Percentiles rank a stretch among this genome's conserved stretches.
These are phyloP conservation scores for Penicillium psychrofluorescens DNA, from an alignment of 495 filamentous ascomycete genomes.

Conservation along the genomic window DNA sequence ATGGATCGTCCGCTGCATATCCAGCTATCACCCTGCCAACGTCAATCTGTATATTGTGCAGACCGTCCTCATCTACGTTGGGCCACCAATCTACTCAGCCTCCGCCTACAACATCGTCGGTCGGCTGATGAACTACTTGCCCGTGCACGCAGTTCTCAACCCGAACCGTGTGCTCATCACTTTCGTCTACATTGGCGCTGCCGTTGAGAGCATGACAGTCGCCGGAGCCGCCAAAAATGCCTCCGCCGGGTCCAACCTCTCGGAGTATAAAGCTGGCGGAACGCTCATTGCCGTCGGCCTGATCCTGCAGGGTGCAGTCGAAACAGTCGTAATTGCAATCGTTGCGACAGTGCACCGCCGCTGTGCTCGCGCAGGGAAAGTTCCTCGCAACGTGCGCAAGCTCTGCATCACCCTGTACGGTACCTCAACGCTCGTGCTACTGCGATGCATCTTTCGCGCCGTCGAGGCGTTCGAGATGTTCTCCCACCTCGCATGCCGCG, in stretches of 20 bases:
- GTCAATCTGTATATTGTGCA: conserved; percentile 43
- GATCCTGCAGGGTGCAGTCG: conserved; percentile 28
- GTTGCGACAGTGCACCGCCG: conserved; percentile 28
- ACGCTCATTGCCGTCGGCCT: conserved; percentile 27
- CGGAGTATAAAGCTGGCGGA: conserved; percentile 17
- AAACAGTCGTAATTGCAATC: conserved; percentile 23
- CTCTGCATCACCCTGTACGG: conserved; percentile 33
- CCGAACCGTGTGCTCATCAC: conserved; percentile 27
- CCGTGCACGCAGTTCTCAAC: conserved; percentile 33
- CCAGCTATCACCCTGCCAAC: conserved; percentile 26
- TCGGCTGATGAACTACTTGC: conserved; percentile 42
- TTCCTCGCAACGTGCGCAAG: conserved; percentile 25
- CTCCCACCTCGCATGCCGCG: conserved; percentile 8
- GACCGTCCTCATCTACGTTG: conserved; percentile 42
- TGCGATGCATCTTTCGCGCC: conserved; percentile 34
- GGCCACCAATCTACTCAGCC: conserved; percentile 48
- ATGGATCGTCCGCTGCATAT: conserved; percentile 33
- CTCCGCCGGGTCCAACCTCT: conserved; percentile 9
- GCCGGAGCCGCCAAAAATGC: conserved; percentile 32
- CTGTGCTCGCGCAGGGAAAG: conserved; percentile 7
- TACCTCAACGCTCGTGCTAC: conserved; percentile 25
- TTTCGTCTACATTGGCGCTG: conserved; percentile 29
- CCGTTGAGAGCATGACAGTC: conserved; percentile 28
- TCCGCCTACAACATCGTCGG: conserved; percentile 53
- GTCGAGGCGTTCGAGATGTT: conserved; percentile 26